These are phyloP conservation scores for Phytopythium kandeliae DNA, from an alignment of 352 stramenopile species.

Conservation along the genomic window DNA sequence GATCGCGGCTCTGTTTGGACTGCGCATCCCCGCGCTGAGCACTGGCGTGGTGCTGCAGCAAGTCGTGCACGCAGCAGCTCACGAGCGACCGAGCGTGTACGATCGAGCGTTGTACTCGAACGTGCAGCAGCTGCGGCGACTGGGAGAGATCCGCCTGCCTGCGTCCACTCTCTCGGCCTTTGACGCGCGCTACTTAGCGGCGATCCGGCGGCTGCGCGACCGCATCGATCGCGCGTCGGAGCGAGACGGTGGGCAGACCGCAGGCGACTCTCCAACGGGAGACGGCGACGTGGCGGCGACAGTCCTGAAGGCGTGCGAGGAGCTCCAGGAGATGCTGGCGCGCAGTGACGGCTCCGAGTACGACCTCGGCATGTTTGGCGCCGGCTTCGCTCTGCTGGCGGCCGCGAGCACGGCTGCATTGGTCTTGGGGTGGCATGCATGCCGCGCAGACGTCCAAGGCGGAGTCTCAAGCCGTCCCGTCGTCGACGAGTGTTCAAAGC, in stretches of 20 bases:
- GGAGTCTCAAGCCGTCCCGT: too few species aligned
- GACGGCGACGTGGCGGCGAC: slow-evolving; percentile 7
- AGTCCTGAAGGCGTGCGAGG: slow-evolving; percentile 30
- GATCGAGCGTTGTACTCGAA: slow-evolving; percentile 44
- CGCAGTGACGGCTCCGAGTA: slow-evolving; percentile 80
- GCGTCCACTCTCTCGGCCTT: slow-evolving; percentile 15
- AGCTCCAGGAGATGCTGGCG: slow-evolving; percentile 42
- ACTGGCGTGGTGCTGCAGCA: slow-evolving; percentile 63
- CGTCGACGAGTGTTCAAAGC: too few species aligned
- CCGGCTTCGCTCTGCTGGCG: slow-evolving; percentile 33
- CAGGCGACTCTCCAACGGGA: slow-evolving; percentile 1
- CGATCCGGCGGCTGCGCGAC: slow-evolving; percentile 12
- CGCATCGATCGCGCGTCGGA: slow-evolving; percentile 1
- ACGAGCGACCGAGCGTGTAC: neutral
- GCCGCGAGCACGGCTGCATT: slow-evolving; percentile 14
- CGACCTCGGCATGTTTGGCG: slow-evolving; percentile 28
- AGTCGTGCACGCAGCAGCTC: slow-evolving; percentile 31
- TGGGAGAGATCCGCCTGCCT: slow-evolving; percentile 49
- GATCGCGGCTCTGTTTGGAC: slow-evolving; percentile 62
- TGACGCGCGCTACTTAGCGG: slow-evolving; percentile 21
- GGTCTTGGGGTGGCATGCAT: slow-evolving; percentile 4
- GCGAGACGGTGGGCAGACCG: neutral
- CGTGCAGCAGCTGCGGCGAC: slow-evolving; percentile 45
- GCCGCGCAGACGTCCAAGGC: neutral
- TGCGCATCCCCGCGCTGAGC: slow-evolving; percentile 61